phyloP scores from a whole-genome alignment of 306 rosid species.

The Casuarina glauca region DNA sequence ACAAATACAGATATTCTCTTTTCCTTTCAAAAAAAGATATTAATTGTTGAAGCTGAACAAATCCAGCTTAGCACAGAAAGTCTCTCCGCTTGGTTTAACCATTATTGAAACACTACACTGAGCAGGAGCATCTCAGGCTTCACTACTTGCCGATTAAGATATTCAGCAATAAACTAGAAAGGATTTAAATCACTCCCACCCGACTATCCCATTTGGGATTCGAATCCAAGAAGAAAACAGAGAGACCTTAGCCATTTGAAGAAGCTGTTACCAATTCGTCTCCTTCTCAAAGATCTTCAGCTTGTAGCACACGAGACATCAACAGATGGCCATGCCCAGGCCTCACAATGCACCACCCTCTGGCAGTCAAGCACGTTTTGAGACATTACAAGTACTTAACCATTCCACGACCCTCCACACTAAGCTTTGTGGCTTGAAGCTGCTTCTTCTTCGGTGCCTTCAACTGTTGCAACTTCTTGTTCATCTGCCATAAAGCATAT shows the following conservation, averaged over 20 bases:
- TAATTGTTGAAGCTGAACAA: too few relatives aligned
- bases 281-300: not conserved
- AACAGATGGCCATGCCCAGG: not conserved
- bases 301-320: not conserved
- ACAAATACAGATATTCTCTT: too few relatives aligned
- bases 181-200: not conserved
- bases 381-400: conserved; percentile 60
- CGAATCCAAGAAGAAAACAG: not conserved
- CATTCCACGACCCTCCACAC: conserved; percentile 99
- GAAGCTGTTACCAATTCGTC: not conserved
- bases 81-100: too few relatives aligned
- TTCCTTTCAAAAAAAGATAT: too few relatives aligned
- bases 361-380: too few relatives aligned
- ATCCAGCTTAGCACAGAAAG: too few relatives aligned
- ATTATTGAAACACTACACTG: not conserved
- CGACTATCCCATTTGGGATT: not conserved
- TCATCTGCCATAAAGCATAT: conserved; percentile 63
- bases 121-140: not conserved
- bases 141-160: not conserved
- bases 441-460: conserved; percentile 94
- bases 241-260: not conserved
- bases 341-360: not conserved
- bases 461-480: conserved; percentile 91
- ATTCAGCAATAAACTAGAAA: not conserved
- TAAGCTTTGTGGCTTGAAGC: conserved; percentile 93